Evolutionary conservation across 108 stramenopile species (phyloP).

Genomic region (Cyclotella kingstonii): DNA sequence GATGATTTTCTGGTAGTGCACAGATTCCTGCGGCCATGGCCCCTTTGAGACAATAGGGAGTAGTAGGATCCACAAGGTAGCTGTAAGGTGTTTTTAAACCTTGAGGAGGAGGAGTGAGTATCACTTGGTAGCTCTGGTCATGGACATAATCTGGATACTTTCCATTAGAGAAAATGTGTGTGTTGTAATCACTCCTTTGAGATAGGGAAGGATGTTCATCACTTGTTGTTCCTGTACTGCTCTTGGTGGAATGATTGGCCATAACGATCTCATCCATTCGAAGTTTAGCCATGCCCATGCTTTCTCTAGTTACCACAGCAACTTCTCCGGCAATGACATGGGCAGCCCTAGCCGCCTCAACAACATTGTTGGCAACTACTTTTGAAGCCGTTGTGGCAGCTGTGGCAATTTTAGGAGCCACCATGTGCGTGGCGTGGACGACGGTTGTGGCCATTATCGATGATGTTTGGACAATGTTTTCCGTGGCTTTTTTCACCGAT

Average conservation of each 20-base stretch:
- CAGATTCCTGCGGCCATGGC: constrained; percentile 25
- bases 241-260: constrained; percentile 17
- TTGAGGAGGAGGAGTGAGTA: constrained; percentile 2
- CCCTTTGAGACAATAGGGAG: constrained; percentile 18
- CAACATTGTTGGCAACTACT: constrained; percentile 5
- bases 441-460: neutral
- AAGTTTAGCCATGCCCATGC: constrained; percentile 5
- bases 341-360: constrained; percentile 5
- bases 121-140: constrained; percentile 27
- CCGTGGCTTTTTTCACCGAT: constrained; percentile 8
- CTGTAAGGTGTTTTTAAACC: neutral
- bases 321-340: neutral
- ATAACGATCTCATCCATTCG: constrained; percentile 2
- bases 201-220: too few relatives aligned
- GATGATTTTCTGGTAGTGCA: constrained; percentile 7
- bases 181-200: too few relatives aligned
- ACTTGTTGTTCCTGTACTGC: too few relatives aligned
- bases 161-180: neutral
- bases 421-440: constrained; percentile 3
- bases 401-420: constrained; percentile 9
- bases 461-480: neutral
- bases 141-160: constrained; percentile 33
- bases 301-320: neutral
- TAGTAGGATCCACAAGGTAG: constrained; percentile 9
- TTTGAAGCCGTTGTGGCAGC: neutral